Evolutionary conservation across 768 basidiomycete genomes (phyloP).

Genomic region (Rhodotorula diobovata): DNA sequence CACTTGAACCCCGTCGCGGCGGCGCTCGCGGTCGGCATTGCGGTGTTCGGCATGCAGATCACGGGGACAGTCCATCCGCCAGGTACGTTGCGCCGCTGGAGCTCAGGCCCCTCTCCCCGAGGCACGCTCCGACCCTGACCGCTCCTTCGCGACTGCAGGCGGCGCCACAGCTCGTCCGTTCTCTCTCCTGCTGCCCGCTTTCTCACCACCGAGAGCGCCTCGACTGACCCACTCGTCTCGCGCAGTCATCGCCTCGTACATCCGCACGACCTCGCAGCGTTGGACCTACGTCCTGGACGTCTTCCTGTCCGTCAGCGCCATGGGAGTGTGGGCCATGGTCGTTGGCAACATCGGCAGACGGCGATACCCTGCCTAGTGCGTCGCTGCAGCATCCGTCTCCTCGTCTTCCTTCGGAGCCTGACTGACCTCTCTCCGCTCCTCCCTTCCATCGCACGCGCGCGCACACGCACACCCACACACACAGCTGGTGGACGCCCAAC

Average conservation of each 20-base stretch:
- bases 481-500: conserved; percentile 4
- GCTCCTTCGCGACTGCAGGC: not conserved
- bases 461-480: not conserved
- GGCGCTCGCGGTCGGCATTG: conserved; percentile 11
- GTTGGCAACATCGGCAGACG: conserved; percentile 24
- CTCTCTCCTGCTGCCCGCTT: not conserved
- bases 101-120: too few species aligned
- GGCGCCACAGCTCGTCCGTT: conserved; percentile 15
- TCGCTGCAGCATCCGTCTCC: not conserved
- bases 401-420: too few species aligned
- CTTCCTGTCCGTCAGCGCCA: conserved; percentile 15
- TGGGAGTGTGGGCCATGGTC: conserved; percentile 25
- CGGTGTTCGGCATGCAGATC: conserved; percentile 22
- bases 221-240: not conserved
- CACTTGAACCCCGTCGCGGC: conserved; percentile 14
- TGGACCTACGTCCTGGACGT: conserved; percentile 31
- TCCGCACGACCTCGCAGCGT: not conserved
- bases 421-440: not conserved
- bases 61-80: conserved; percentile 34
- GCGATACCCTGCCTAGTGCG: conserved; percentile 24
- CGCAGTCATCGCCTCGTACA: conserved; percentile 28
- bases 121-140: not conserved
- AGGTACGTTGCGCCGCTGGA: not conserved
- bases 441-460: not conserved
- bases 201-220: too few species aligned